Evolutionary conservation across 495 filamentous ascomycete species (phyloP).

Genomic region (Ascobolus immersus): DNA sequence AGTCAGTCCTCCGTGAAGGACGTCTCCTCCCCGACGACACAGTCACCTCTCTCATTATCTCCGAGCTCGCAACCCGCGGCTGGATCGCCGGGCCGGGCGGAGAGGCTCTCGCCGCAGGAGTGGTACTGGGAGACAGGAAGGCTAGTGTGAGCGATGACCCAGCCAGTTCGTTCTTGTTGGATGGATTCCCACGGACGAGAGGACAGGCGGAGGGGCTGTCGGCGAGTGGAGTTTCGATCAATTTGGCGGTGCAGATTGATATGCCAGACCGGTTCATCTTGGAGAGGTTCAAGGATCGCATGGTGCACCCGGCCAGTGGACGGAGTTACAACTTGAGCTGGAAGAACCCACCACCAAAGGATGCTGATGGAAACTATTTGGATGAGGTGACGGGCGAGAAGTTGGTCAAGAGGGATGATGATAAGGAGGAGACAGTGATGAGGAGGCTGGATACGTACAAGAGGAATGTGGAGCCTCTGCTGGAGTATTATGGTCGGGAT

Average conservation of each 20-base stretch:
- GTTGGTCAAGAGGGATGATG: conserved; percentile 58
- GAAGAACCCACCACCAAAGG: conserved; percentile 50
- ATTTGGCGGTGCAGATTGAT: conserved; percentile 31
- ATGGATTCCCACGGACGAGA: conserved; percentile 82
- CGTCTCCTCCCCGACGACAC: conserved; percentile 65
- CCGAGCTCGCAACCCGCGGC: conserved; percentile 56
- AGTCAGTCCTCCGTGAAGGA: conserved; percentile 60
- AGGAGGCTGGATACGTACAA: conserved; percentile 55
- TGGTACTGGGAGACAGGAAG: too few species aligned
- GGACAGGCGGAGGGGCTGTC: conserved; percentile 54
- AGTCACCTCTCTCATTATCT: conserved; percentile 75
- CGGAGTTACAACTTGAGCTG: conserved; percentile 85
- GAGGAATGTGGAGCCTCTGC: conserved; percentile 56
- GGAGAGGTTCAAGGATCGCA: conserved; percentile 64
- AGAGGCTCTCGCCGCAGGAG: too few species aligned
- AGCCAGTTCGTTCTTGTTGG: conserved; percentile 71
- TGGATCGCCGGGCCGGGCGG: conserved; percentile 56
- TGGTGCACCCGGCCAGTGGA: conserved; percentile 82
- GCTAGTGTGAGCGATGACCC: too few species aligned
- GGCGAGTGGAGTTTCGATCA: conserved; percentile 60
- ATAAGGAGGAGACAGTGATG: conserved; percentile 65
- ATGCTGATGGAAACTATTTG: too few species aligned
- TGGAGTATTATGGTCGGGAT: conserved; percentile 68
- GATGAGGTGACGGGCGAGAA: conserved; percentile 84
- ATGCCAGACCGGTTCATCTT: conserved; percentile 50